Evolutionary conservation across 257 asterid species (phyloP).

Genomic region (Scutellaria barbata): DNA sequence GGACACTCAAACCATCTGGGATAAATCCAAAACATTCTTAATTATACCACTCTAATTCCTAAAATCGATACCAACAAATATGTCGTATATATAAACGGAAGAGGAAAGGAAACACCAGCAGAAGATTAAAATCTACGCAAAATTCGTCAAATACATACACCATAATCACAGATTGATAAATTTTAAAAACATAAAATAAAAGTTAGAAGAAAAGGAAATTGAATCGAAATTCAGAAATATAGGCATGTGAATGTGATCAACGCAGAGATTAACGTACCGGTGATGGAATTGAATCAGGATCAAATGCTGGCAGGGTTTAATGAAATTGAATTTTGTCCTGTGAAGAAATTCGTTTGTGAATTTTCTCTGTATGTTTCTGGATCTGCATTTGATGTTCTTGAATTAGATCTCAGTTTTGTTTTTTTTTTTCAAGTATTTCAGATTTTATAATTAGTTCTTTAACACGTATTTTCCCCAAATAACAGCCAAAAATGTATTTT

Average conservation of each 20-base stretch:
- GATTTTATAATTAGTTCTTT: neutral
- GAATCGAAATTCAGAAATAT: neutral
- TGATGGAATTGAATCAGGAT: constrained; percentile 32
- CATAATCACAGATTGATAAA: neutral
- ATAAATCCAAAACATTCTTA: constrained; percentile 10
- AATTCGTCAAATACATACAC: neutral
- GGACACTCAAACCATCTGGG: neutral
- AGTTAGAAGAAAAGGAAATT: neutral
- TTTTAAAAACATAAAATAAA: neutral
- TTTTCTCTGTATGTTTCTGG: neutral
- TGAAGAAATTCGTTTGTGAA: constrained; percentile 14
- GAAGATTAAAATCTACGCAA: neutral
- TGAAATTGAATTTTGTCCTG: constrained; percentile 5
- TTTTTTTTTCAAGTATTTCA: neutral
- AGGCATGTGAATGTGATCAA: neutral
- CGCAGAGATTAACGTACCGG: constrained; percentile 34
- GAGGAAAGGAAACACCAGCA: neutral
- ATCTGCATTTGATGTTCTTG: constrained; percentile 22
- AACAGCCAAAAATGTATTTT: neutral
- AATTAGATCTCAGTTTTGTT: constrained; percentile 26
- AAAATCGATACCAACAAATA: constrained; percentile 6
- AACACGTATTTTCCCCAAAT: neutral
- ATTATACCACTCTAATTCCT: neutral
- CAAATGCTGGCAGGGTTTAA: constrained; percentile 33
- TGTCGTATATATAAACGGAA: neutral